Percentiles rank a stretch among this genome's conserved stretches.
phyloP scores from a whole-genome alignment of 2,329 filamentous ascomycete species.

The Teratosphaeria viscida region DNA sequence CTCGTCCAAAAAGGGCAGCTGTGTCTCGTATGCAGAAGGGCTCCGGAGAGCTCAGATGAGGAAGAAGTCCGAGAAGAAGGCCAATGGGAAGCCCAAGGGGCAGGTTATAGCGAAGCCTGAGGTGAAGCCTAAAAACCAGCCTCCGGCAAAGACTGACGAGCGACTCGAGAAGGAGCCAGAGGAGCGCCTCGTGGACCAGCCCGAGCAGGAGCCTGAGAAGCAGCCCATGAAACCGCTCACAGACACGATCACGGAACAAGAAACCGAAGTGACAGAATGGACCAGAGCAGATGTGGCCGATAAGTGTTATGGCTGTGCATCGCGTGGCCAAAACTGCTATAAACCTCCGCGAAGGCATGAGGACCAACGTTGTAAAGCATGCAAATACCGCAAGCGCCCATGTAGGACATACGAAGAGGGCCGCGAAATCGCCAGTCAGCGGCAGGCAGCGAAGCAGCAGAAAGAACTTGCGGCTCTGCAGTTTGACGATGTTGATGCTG shows the following conservation, averaged over 20 bases:
- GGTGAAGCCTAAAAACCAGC: not conserved
- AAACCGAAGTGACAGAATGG: not conserved
- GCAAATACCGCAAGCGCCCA: not conserved
- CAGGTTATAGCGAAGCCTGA: not conserved
- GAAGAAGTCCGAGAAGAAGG: not conserved
- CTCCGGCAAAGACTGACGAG: not conserved
- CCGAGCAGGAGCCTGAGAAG: not conserved
- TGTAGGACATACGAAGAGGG: not conserved
- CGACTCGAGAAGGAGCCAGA: not conserved
- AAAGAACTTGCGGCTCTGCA: not conserved
- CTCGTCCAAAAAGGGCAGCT: not conserved
- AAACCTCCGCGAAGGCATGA: not conserved
- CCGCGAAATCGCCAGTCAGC: not conserved
- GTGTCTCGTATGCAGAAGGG: not conserved
- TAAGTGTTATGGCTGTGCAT: not conserved
- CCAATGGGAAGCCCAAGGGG: not conserved
- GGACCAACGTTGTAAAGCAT: not conserved
- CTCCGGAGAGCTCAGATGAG: not conserved
- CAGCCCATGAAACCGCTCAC: not conserved
- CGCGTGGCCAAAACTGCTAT: not conserved
- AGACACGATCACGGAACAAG: not conserved
- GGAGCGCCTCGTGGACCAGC: not conserved
- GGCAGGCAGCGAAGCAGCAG: not conserved
- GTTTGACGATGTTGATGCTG: not conserved
- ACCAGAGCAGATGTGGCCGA: not conserved